These are phyloP conservation scores for Rhizopus stolonifer DNA, from an alignment of 371 early-diverging fungal genomes.

Conservation along the genomic window DNA sequence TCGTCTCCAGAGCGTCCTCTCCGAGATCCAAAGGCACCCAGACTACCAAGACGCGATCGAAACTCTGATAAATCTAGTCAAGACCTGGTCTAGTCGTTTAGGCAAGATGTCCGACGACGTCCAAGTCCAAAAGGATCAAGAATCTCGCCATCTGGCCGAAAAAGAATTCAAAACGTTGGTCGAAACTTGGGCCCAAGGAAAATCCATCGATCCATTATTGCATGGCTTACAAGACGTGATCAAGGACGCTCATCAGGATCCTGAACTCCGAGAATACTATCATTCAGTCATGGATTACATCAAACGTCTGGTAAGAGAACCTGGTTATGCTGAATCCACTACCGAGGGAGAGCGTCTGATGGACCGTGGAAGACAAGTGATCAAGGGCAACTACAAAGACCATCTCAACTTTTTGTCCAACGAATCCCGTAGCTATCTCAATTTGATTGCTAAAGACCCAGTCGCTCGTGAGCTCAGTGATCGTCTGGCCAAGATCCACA, in stretches of 20 bases:
- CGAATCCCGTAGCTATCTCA: constrained; percentile 18
- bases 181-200: constrained; percentile 59
- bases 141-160: constrained; percentile 25
- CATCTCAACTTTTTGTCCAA: constrained; percentile 22
- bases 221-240: constrained; percentile 31
- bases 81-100: constrained; percentile 42
- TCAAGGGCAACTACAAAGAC: constrained; percentile 23
- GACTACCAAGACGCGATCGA: constrained; percentile 55
- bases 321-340: constrained; percentile 32
- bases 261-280: constrained; percentile 34
- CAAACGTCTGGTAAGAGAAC: constrained; percentile 26
- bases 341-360: constrained; percentile 32
- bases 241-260: constrained; percentile 30
- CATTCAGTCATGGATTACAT: constrained; percentile 27
- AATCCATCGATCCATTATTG: constrained; percentile 45
- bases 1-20: constrained; percentile 45
- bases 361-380: constrained; percentile 22
- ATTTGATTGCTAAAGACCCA: constrained; percentile 36
- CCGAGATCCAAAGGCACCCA: constrained; percentile 48
- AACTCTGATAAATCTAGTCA: constrained; percentile 36
- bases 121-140: constrained; percentile 14
- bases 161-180: constrained; percentile 49
- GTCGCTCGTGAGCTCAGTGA: constrained; percentile 29
- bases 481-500: constrained; percentile 29
- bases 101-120: constrained; percentile 15